Conservation (phyloP, 371 early-diverging fungal species). For the Rhizopus sp. region DNA sequence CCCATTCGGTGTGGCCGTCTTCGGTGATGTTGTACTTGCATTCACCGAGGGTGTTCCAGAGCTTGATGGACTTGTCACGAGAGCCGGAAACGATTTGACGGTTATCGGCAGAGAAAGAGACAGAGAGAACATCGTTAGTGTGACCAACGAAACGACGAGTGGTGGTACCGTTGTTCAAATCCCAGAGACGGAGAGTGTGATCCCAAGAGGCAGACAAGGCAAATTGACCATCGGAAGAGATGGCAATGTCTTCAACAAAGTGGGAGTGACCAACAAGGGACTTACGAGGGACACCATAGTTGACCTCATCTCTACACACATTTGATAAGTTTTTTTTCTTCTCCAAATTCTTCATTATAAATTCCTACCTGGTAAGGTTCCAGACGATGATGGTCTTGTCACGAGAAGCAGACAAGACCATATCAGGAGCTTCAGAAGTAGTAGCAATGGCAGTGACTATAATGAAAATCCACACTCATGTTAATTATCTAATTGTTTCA, state of each 20-base stretch:
- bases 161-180: constrained; percentile 91
- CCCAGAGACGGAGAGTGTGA: constrained; percentile 98
- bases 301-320: constrained; percentile 76
- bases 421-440: constrained; percentile 90
- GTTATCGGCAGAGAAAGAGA: constrained; percentile 99
- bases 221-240: constrained; percentile 97
- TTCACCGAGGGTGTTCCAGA: constrained; percentile 99
- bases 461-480: background rate
- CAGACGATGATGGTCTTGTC: constrained; percentile 97
- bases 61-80: constrained; percentile 98
- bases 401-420: constrained; percentile 92
- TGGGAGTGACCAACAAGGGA: constrained; percentile 96
- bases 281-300: constrained; percentile 91
- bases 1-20: constrained; percentile 97
- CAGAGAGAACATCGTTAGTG: constrained; percentile 96
- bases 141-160: constrained; percentile 97
- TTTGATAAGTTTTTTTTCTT: background rate
- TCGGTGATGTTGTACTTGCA: constrained; percentile 96
- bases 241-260: constrained; percentile 96
- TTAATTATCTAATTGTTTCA: background rate
- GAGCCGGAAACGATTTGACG: constrained; percentile 97
- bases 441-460: constrained; percentile 94
- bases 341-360: background rate
- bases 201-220: constrained; percentile 98
- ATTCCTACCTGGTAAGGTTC: constrained; percentile 74